Percentiles rank a stretch among this genome's conserved stretches.
These are phyloP conservation scores for Trichophyton mentagrophytes DNA, from an alignment of 2,329 filamentous ascomycete genomes.

Conservation along the genomic window DNA sequence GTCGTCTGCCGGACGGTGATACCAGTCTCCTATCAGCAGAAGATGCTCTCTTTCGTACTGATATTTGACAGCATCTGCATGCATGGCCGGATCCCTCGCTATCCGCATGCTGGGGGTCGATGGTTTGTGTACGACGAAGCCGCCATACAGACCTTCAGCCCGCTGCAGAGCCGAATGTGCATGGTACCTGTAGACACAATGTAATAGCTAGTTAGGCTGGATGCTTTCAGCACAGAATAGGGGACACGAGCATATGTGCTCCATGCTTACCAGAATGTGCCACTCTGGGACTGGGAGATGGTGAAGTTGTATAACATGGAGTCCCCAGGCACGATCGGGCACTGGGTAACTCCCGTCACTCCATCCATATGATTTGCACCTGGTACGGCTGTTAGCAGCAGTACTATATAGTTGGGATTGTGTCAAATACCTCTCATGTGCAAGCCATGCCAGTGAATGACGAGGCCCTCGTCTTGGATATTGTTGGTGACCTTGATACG, in stretches of 20 bases:
- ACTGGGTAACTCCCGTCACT: constrained; percentile 53
- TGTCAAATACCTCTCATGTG: constrained; percentile 26
- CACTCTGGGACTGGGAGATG: constrained; percentile 27
- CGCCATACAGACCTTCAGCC: constrained; percentile 38
- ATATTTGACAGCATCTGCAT: constrained; percentile 12
- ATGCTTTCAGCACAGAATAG: too few species aligned
- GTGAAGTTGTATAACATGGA: constrained; percentile 33
- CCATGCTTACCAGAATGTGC: constrained; percentile 36
- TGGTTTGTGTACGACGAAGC: constrained; percentile 35
- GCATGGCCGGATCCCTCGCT: constrained; percentile 13
- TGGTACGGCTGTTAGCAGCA: background rate
- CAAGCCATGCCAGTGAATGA: constrained; percentile 39
- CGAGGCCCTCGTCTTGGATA: constrained; percentile 27
- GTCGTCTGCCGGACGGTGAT: constrained; percentile 31
- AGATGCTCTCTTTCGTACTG: constrained; percentile 31
- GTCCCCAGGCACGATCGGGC: constrained; percentile 49
- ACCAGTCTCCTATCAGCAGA: constrained; percentile 40
- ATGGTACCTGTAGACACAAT: constrained; percentile 21
- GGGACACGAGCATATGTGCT: background rate
- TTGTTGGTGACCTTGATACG: constrained; percentile 34
- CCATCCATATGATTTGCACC: constrained; percentile 21
- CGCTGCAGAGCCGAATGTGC: constrained; percentile 33
- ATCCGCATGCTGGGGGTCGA: constrained; percentile 12
- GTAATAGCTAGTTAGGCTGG: too few species aligned
- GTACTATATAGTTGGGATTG: background rate